Evolutionary conservation across 1,284 basidiomycete genomes (phyloP).

Genomic region (Phenoliferia sp.): DNA sequence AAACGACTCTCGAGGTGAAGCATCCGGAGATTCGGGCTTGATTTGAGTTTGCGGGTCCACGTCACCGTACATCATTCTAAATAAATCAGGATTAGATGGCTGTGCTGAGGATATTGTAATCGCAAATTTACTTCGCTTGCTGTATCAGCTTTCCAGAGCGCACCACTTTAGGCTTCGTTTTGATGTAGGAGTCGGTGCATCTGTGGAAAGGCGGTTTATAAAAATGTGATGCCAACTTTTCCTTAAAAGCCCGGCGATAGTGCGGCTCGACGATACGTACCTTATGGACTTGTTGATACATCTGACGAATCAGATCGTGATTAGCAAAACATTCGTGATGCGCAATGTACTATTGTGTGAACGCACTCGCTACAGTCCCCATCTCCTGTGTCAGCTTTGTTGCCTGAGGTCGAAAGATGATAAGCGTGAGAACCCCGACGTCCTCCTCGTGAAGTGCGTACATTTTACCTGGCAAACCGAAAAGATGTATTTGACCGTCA

Average conservation of each 20-base stretch:
- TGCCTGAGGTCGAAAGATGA: constrained; percentile 16
- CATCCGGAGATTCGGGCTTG: background rate
- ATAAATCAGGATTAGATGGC: background rate
- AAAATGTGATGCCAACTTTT: background rate
- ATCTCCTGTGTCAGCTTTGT: constrained; percentile 15
- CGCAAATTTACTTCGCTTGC: constrained; percentile 16
- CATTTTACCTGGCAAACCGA: background rate
- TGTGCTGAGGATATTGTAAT: background rate
- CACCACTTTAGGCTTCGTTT: constrained; percentile 26
- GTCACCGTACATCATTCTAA: constrained; percentile 15
- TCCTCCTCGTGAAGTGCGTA: constrained; percentile 5
- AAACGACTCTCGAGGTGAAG: background rate
- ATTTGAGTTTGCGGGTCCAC: background rate
- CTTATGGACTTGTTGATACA: constrained; percentile 20
- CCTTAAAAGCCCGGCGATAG: background rate
- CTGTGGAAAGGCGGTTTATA: background rate
- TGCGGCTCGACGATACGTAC: constrained; percentile 7
- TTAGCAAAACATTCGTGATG: background rate
- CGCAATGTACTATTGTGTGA: background rate
- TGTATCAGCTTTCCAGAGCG: constrained; percentile 27
- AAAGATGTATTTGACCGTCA: too few relatives aligned
- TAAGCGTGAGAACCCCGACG: background rate
- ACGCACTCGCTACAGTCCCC: constrained; percentile 26
- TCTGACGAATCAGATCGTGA: background rate
- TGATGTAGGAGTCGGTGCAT: constrained; percentile 28